A percentile compares a stretch with the other conserved stretches of the same genome.
phyloP scores from a whole-genome alignment of 2,329 filamentous ascomycete genomes.

The Ophiostoma triangulosporum region DNA sequence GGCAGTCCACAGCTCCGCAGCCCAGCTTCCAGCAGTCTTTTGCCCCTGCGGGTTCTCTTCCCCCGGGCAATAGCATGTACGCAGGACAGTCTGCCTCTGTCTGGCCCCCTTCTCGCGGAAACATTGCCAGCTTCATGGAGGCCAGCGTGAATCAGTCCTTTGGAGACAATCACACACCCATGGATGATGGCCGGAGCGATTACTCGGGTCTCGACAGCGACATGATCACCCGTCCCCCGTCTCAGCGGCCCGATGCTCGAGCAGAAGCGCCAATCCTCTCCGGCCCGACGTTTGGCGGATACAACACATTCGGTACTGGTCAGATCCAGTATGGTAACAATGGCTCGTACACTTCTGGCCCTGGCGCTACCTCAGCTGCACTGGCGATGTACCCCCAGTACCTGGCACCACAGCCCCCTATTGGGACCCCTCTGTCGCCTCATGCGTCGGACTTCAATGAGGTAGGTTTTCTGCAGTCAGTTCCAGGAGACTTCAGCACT shows the following conservation, averaged over 20 bases:
- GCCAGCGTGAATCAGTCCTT: conserved; percentile 9
- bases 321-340: conserved; percentile 18
- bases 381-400: conserved; percentile 34
- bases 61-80: conserved; percentile 20
- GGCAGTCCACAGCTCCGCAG: conserved; percentile 25
- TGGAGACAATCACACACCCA: conserved; percentile 19
- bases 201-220: conserved; percentile 37
- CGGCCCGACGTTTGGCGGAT: conserved; percentile 21
- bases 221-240: conserved; percentile 28
- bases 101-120: conserved; percentile 33
- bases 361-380: conserved; percentile 23
- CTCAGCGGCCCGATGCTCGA: conserved; percentile 31
- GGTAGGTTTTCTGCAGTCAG: conserved; percentile 22
- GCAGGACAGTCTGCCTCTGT: conserved; percentile 23
- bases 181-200: conserved; percentile 32
- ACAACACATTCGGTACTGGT: conserved; percentile 18
- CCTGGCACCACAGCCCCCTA: conserved; percentile 34
- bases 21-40: conserved; percentile 21
- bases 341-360: conserved; percentile 15
- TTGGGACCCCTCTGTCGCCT: conserved; percentile 55
- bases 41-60: conserved; percentile 16
- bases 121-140: conserved; percentile 29
- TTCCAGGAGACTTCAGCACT: not conserved
- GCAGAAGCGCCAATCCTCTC: conserved; percentile 28
- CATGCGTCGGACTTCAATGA: conserved; percentile 64